Conservation (phyloP, 345 rosid species). For the Clarkia xantiana region DNA sequence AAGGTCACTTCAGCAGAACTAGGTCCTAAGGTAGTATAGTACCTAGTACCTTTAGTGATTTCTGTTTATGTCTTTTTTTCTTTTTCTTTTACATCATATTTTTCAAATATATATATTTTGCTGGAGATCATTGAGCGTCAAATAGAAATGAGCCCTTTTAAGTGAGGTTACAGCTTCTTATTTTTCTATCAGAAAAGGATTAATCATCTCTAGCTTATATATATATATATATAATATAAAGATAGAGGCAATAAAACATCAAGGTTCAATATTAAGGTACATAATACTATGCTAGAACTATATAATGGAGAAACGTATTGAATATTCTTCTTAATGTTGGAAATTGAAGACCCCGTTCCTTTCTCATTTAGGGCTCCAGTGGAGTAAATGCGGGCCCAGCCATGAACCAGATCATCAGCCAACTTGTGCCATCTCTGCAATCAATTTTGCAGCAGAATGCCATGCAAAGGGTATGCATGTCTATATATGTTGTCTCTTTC, state of each 20-base stretch:
- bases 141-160: neutral
- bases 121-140: conserved; percentile 7
- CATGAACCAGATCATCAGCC: conserved; percentile 26
- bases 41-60: too few relatives aligned
- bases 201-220: too few relatives aligned
- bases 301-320: too few relatives aligned
- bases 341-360: conserved; percentile 15
- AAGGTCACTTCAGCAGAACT: conserved; percentile 71
- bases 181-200: too few relatives aligned
- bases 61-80: too few relatives aligned
- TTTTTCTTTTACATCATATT: too few relatives aligned
- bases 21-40: conserved; percentile 65
- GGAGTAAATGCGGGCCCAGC: conserved; percentile 33
- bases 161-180: too few relatives aligned
- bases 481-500: conserved; percentile 1
- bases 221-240: too few relatives aligned
- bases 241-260: too few relatives aligned
- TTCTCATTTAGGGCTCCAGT: conserved; percentile 40
- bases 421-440: conserved; percentile 64
- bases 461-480: conserved; percentile 48
- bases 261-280: too few relatives aligned
- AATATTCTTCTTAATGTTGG: too few relatives aligned
- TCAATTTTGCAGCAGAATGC: conserved; percentile 71
- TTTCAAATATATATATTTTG: conserved; percentile 3
- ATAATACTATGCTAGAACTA: too few relatives aligned